Conservation (phyloP, 2,329 filamentous ascomycete species). For the Arthrobotrys pseudoclavata region DNA sequence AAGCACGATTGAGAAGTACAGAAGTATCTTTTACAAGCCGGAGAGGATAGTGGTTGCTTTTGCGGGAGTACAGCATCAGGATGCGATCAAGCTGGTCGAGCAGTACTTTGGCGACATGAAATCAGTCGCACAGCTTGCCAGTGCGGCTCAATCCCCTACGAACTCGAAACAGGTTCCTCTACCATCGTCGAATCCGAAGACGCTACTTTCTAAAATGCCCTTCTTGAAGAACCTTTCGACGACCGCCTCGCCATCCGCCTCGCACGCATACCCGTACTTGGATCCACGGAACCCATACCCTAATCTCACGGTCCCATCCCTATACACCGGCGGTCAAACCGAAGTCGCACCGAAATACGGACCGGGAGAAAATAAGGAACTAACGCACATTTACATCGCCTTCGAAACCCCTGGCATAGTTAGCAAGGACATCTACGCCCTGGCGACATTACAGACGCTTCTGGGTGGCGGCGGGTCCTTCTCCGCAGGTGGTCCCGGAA, state of each 20-base stretch:
- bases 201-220: conserved; percentile 83
- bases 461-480: conserved; percentile 97
- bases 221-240: conserved; percentile 91
- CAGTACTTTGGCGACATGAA: conserved; percentile 94
- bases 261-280: conserved; percentile 67
- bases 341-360: conserved; percentile 37
- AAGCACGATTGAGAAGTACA: conserved; percentile 80
- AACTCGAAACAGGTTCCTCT: conserved; percentile 66
- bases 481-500: conserved; percentile 94
- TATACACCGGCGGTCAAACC: conserved; percentile 90
- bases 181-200: conserved; percentile 69
- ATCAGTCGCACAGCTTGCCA: conserved; percentile 65
- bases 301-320: conserved; percentile 70
- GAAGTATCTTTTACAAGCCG: conserved; percentile 85
- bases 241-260: conserved; percentile 75
- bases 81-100: conserved; percentile 83
- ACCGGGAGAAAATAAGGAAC: conserved; percentile 64
- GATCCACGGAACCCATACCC: conserved; percentile 55
- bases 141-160: conserved; percentile 66
- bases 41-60: conserved; percentile 95
- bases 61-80: conserved; percentile 85
- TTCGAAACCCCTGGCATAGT: conserved; percentile 94
- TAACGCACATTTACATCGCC: conserved; percentile 94
- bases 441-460: conserved; percentile 93
- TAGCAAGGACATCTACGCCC: conserved; percentile 93